phyloP scores from a whole-genome alignment of 371 early-diverging fungal genomes.

The Choanephora cucurbitarum region DNA sequence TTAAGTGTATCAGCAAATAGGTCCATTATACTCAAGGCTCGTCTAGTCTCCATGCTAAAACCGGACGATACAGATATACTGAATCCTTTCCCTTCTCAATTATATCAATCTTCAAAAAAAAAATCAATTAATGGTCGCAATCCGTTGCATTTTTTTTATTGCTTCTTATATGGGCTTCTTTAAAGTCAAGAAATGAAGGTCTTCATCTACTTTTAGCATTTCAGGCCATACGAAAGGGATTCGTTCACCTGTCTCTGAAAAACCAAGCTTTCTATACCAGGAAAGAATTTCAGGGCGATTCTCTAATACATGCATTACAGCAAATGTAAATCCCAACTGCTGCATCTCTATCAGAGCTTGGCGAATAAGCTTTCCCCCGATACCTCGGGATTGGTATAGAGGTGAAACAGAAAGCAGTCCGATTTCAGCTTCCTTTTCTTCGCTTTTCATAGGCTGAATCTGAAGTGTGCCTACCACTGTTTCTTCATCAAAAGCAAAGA shows the following conservation, averaged over 20 bases:
- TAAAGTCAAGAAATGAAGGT: conserved; percentile 25
- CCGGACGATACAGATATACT: no score
- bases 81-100: no score
- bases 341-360: conserved; percentile 42
- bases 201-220: conserved; percentile 15
- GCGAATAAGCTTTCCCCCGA: conserved; percentile 56
- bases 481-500: conserved; percentile 32
- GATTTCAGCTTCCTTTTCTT: conserved; percentile 31
- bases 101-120: no score
- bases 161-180: conserved; percentile 18
- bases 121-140: no score
- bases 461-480: conserved; percentile 44
- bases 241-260: conserved; percentile 52
- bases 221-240: conserved; percentile 46
- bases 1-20: no score
- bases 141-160: no score
- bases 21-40: no score
- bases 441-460: conserved; percentile 24
- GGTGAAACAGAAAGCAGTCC: conserved; percentile 58
- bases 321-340: conserved; percentile 33
- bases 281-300: conserved; percentile 49
- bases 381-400: conserved; percentile 52
- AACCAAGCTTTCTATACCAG: conserved; percentile 59
- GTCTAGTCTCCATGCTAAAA: no score
- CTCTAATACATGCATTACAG: conserved; percentile 51